These are phyloP conservation scores for Fraxinus sp. DNA, from an alignment of 305 asterid species.

Conservation along the genomic window DNA sequence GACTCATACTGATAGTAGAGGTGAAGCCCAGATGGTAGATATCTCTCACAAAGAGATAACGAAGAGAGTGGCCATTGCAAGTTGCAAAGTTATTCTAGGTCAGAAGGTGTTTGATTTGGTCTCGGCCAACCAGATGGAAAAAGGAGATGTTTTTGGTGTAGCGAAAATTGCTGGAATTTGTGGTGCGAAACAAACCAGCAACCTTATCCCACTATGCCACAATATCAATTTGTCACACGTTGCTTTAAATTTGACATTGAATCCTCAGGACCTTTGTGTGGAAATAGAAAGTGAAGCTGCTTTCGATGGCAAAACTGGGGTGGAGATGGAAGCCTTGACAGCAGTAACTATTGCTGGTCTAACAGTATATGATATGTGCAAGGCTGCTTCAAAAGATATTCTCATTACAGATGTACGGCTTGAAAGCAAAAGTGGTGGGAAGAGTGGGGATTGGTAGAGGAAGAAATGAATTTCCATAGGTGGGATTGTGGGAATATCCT, in stretches of 20 bases:
- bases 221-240: conserved; percentile 63
- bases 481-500: not conserved
- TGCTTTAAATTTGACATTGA: conserved; percentile 52
- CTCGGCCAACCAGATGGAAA: conserved; percentile 70
- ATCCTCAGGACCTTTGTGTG: conserved; percentile 50
- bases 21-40: conserved; percentile 90
- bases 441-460: conserved; percentile 84
- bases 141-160: conserved; percentile 84
- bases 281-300: conserved; percentile 63
- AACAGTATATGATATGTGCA: conserved; percentile 92
- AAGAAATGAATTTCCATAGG: conserved; percentile 31
- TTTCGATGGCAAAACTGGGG: conserved; percentile 66
- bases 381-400: conserved; percentile 80
- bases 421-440: conserved; percentile 74
- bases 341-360: conserved; percentile 81
- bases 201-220: conserved; percentile 86
- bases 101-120: conserved; percentile 69
- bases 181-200: conserved; percentile 76
- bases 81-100: conserved; percentile 79
- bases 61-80: conserved; percentile 72
- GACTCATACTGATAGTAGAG: conserved; percentile 64
- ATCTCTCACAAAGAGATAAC: conserved; percentile 63
- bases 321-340: conserved; percentile 94
- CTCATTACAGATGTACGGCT: conserved; percentile 59
- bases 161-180: conserved; percentile 80